Percentiles rank a stretch among this genome's conserved stretches.
Evolutionary conservation across 148 eudicot species (phyloP).

Genomic region (Cornus florida): DNA sequence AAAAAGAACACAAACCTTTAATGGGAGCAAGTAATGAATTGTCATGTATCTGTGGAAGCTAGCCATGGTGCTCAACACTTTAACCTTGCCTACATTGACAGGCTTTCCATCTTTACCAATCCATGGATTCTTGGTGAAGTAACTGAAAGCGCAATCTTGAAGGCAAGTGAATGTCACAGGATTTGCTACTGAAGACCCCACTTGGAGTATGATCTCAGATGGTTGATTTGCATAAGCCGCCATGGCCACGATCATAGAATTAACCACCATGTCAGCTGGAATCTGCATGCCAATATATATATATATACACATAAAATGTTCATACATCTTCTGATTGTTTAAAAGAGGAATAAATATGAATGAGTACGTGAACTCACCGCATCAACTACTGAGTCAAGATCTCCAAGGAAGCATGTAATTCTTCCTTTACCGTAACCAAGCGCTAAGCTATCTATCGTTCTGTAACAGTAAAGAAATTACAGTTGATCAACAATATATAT

Average conservation of each 20-base stretch:
- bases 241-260: constrained; percentile 49
- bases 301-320: not conserved
- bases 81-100: constrained; percentile 38
- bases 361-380: constrained; percentile 30
- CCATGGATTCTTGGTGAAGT: constrained; percentile 51
- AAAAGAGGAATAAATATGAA: not conserved
- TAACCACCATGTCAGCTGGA: constrained; percentile 64
- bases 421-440: constrained; percentile 74
- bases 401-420: constrained; percentile 49
- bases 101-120: constrained; percentile 55
- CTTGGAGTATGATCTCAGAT: constrained; percentile 27
- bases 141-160: constrained; percentile 29
- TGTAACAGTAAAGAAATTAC: constrained; percentile 10
- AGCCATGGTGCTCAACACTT: constrained; percentile 37
- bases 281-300: constrained; percentile 22
- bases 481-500: not conserved
- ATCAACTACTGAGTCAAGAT: constrained; percentile 41
- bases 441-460: constrained; percentile 65
- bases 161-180: constrained; percentile 25
- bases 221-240: constrained; percentile 35
- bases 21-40: constrained; percentile 48
- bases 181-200: constrained; percentile 55
- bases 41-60: constrained; percentile 51
- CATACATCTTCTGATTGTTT: not conserved
- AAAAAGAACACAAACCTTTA: constrained; percentile 36